phyloP scores from a whole-genome alignment of 768 basidiomycete species.

The Termitomyces sp. region DNA sequence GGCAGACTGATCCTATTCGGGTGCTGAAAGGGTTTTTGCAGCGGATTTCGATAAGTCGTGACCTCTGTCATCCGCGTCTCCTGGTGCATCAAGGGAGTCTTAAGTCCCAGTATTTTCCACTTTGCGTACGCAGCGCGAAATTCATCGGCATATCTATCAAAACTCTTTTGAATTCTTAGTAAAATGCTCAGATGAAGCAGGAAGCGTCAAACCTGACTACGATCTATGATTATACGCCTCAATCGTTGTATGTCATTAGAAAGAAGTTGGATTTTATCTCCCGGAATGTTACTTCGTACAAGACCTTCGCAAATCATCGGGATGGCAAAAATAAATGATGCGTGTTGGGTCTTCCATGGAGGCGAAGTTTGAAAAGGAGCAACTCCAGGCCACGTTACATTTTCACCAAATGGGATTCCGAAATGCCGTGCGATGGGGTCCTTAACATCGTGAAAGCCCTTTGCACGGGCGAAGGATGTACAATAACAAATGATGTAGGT shows the following conservation, averaged over 20 bases:
- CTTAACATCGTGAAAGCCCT: conserved; percentile 15
- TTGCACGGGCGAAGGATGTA: conserved; percentile 26
- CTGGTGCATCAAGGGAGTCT: not conserved
- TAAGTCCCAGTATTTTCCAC: not conserved
- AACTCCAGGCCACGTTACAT: conserved; percentile 21
- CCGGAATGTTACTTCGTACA: conserved; percentile 3
- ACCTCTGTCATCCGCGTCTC: not conserved
- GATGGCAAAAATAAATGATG: conserved; percentile 27
- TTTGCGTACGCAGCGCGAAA: conserved; percentile 3
- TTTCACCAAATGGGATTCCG: conserved; percentile 27
- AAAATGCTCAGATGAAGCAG: not conserved
- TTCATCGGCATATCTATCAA: conserved; percentile 5
- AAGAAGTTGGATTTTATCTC: conserved; percentile 14
- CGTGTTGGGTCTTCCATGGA: conserved; percentile 16
- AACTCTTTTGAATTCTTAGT: not conserved
- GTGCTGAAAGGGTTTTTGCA: not conserved
- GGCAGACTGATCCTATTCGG: not conserved
- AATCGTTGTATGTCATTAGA: conserved; percentile 21
- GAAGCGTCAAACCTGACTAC: conserved; percentile 5
- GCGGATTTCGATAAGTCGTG: not conserved
- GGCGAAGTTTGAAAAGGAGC: conserved; percentile 24
- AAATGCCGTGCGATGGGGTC: conserved; percentile 23
- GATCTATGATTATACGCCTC: conserved; percentile 9
- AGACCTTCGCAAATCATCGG: conserved; percentile 20
- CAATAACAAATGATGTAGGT: conserved; percentile 30